Conservation (phyloP, 2,329 filamentous ascomycete species). For the Ascochyta lentis region DNA sequence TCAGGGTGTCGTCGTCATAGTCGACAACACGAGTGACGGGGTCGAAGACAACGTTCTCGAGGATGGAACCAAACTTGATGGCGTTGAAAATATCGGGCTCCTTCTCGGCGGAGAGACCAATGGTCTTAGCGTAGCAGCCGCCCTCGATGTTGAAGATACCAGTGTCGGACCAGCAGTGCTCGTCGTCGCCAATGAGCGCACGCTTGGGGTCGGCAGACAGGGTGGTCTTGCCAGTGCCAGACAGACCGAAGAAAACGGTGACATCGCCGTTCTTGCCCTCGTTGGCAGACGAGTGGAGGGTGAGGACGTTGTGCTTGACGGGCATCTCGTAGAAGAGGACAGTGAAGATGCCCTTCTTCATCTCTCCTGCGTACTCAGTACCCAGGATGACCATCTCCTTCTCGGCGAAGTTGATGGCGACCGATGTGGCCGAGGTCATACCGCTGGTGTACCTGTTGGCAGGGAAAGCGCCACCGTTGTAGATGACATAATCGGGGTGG, state of each 20-base stretch:
- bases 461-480: constrained; percentile 98
- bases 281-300: constrained; percentile 97
- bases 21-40: constrained; percentile 87
- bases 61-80: constrained; percentile 94
- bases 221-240: constrained; percentile 98
- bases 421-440: constrained; percentile 98
- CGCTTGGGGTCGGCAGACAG: constrained; percentile 97
- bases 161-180: constrained; percentile 98
- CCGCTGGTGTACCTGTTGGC: constrained; percentile 97
- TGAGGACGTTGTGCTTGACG: constrained; percentile 98
- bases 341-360: constrained; percentile 80
- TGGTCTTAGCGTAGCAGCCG: constrained; percentile 98
- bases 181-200: constrained; percentile 94
- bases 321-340: constrained; percentile 99
- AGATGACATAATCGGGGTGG: constrained; percentile 99
- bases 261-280: constrained; percentile 94
- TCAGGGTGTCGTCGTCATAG: constrained; percentile 93
- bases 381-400: constrained; percentile 99
- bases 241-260: constrained; percentile 98
- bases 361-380: constrained; percentile 87
- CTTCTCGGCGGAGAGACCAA: constrained; percentile 97
- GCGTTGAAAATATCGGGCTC: constrained; percentile 97
- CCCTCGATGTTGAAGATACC: constrained; percentile 99
- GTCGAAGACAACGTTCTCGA: constrained; percentile 99
- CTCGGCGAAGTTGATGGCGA: constrained; percentile 98